Percentiles rank a stretch among this genome's conserved stretches.
Conservation (phyloP, 2,329 filamentous ascomycete species). For the Leptographium lundbergii region DNA sequence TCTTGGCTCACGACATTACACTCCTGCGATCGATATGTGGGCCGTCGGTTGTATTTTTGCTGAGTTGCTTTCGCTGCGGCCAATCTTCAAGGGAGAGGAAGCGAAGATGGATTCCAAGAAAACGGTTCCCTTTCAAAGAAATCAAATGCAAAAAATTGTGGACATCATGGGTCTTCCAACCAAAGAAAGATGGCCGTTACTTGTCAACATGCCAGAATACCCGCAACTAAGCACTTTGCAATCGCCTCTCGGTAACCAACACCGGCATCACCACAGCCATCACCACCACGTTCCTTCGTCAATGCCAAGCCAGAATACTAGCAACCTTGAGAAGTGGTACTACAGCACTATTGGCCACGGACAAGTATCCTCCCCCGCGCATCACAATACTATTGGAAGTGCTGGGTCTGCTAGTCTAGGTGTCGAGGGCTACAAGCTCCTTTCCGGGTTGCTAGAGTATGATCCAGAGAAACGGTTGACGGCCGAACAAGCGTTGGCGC, state of each 20-base stretch:
- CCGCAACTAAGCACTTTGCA: slow-evolving; percentile 50
- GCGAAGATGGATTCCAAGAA: slow-evolving; percentile 99
- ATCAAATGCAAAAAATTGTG: slow-evolving; percentile 98
- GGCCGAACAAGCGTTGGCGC: slow-evolving; percentile 76
- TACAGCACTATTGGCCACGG: slow-evolving; percentile 56
- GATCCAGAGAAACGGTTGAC: slow-evolving; percentile 82
- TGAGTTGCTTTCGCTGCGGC: slow-evolving; percentile 75
- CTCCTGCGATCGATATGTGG: slow-evolving; percentile 94
- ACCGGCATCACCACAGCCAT: slow-evolving; percentile 16
- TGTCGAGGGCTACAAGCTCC: slow-evolving; percentile 66
- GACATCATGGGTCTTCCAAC: slow-evolving; percentile 88
- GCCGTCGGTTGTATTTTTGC: slow-evolving; percentile 97
- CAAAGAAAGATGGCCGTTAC: slow-evolving; percentile 77
- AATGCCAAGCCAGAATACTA: slow-evolving; percentile 23
- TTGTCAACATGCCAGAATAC: slow-evolving; percentile 81
- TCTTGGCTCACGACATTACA: slow-evolving; percentile 89
- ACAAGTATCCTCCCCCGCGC: slow-evolving; percentile 19
- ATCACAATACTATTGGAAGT: slow-evolving; percentile 28
- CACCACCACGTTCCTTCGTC: not conserved
- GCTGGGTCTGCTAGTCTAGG: slow-evolving; percentile 47
- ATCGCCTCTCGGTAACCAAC: slow-evolving; percentile 23
- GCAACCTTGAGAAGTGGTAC: slow-evolving; percentile 67
- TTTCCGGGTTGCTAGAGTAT: slow-evolving; percentile 78
- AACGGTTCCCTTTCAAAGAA: slow-evolving; percentile 90
- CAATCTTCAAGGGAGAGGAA: slow-evolving; percentile 97